phyloP scores from a whole-genome alignment of 495 filamentous ascomycete species.

The Terfezia boudieri region DNA sequence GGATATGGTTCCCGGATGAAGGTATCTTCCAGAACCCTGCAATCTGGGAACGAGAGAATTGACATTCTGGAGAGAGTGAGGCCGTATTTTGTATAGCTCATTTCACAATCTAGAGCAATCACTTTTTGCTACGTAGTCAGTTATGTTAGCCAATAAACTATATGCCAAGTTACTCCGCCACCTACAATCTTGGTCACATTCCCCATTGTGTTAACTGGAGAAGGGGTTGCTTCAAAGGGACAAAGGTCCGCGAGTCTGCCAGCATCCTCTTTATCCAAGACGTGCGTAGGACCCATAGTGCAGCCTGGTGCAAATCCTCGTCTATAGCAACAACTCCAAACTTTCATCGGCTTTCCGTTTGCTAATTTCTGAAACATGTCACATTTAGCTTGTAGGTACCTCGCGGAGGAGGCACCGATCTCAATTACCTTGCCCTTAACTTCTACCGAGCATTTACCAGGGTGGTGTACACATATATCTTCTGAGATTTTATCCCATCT shows the following conservation, averaged over 20 bases:
- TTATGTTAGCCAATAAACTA: not conserved
- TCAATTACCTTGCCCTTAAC: not conserved
- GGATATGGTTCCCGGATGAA: not conserved
- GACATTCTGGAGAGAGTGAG: not conserved
- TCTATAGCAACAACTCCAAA: not conserved
- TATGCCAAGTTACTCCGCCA: not conserved
- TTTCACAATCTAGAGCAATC: not conserved
- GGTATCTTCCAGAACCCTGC: not conserved
- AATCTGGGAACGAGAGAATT: not conserved
- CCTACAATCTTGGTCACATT: not conserved
- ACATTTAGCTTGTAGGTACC: not conserved
- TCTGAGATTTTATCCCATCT: not conserved
- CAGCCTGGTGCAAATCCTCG: not conserved
- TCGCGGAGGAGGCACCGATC: not conserved
- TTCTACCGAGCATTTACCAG: not conserved
- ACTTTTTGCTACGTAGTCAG: not conserved
- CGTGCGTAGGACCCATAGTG: not conserved
- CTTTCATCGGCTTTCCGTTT: not conserved
- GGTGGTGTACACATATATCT: not conserved
- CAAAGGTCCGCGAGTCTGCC: not conserved
- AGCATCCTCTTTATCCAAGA: not conserved
- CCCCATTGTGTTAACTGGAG: not conserved
- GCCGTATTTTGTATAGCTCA: not conserved
- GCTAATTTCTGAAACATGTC: not conserved
- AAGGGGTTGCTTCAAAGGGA: not conserved